Conservation (phyloP, 352 stramenopile species). For the Globisporangium sylvaticum region DNA sequence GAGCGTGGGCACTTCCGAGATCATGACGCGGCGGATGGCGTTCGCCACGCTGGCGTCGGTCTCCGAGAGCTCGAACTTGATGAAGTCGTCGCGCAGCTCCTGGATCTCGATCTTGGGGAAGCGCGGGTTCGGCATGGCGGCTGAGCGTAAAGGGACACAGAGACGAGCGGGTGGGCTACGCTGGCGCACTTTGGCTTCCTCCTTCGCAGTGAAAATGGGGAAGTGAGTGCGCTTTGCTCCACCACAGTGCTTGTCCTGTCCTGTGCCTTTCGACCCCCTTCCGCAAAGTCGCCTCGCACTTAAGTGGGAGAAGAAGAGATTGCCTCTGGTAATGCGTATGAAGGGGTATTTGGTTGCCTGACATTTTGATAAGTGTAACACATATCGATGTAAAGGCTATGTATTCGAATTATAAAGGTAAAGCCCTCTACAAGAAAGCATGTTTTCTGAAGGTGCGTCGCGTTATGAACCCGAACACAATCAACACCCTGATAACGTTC, state of each 20-base stretch:
- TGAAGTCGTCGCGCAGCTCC: conserved; percentile 93
- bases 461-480: background rate
- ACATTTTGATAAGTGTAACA: background rate
- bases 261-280: background rate
- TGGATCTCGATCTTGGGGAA: conserved; percentile 94
- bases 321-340: background rate
- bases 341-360: background rate
- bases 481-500: background rate
- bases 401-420: background rate
- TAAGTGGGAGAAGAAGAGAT: background rate
- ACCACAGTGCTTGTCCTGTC: no score
- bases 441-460: no score
- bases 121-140: conserved; percentile 75
- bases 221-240: background rate
- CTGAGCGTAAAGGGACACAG: background rate
- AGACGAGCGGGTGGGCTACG: background rate
- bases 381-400: no score
- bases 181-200: background rate
- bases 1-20: conserved; percentile 96
- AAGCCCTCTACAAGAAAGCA: background rate
- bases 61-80: conserved; percentile 97
- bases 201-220: conserved; percentile 13
- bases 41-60: conserved; percentile 97
- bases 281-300: background rate
- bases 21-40: conserved; percentile 96